These are phyloP conservation scores for Polyplosphaeria fusca DNA, from an alignment of 495 filamentous ascomycete genomes.

Conservation along the genomic window DNA sequence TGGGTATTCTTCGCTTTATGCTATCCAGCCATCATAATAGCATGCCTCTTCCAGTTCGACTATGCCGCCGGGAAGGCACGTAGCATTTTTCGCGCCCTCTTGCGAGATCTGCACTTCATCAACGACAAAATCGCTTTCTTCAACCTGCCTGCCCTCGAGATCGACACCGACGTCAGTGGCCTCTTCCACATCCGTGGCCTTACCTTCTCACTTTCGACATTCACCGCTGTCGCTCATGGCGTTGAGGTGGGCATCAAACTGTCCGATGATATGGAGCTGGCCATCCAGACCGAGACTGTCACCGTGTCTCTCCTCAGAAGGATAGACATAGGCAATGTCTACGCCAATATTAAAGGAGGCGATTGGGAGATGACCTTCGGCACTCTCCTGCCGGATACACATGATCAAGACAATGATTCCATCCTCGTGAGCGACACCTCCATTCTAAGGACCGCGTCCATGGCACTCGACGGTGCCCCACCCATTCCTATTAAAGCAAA, in stretches of 20 bases:
- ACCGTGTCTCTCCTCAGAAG: constrained; percentile 38
- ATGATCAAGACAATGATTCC: constrained; percentile 34
- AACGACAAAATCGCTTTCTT: constrained; percentile 44
- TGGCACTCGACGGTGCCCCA: neutral
- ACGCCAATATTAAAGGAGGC: constrained; percentile 43
- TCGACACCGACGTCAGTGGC: constrained; percentile 42
- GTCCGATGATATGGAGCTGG: constrained; percentile 43
- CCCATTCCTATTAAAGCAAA: neutral
- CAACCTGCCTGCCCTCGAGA: constrained; percentile 43
- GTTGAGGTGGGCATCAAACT: constrained; percentile 43
- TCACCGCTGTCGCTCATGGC: constrained; percentile 40
- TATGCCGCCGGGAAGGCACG: constrained; percentile 28
- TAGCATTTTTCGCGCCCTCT: constrained; percentile 26
- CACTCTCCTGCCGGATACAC: constrained; percentile 16
- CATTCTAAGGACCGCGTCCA: constrained; percentile 36
- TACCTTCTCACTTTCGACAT: constrained; percentile 38
- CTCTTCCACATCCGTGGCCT: constrained; percentile 41
- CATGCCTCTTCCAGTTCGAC: constrained; percentile 40
- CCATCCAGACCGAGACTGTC: constrained; percentile 39
- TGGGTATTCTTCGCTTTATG: constrained; percentile 35
- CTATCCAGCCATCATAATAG: constrained; percentile 35
- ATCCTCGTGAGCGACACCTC: constrained; percentile 36
- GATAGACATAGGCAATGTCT: constrained; percentile 41
- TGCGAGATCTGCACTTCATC: constrained; percentile 42
- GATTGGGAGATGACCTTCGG: constrained; percentile 44